A percentile compares a stretch with the other conserved stretches of the same genome.
Evolutionary conservation across 2,329 filamentous ascomycete genomes (phyloP).

Genomic region (Neonectria magnoliae): DNA sequence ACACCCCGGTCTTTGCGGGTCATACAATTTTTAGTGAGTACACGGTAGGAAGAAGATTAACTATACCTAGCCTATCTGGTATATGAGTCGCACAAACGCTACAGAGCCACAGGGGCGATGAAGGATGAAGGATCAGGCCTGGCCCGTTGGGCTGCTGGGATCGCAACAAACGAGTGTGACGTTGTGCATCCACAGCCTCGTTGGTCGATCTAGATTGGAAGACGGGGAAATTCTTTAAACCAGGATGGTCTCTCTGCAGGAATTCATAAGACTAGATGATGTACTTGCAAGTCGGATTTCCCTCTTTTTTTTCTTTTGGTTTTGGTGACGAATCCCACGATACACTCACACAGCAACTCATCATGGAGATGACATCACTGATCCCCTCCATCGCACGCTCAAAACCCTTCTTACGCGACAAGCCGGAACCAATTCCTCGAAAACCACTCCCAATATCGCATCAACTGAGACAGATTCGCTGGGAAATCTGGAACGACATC

Average conservation of each 20-base stretch:
- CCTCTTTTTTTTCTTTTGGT: no score
- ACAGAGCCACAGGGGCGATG: not conserved
- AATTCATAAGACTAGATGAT: not conserved
- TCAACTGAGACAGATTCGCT: not conserved
- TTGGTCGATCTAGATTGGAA: not conserved
- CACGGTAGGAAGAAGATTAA: no score
- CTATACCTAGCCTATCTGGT: not conserved
- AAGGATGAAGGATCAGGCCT: not conserved
- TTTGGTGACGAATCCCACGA: no score
- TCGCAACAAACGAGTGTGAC: not conserved
- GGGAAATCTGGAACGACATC: not conserved
- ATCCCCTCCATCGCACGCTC: not conserved
- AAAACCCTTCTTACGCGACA: not conserved
- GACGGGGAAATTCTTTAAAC: not conserved
- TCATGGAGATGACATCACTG: not conserved
- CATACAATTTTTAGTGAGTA: no score
- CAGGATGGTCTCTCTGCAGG: not conserved
- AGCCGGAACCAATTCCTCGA: not conserved
- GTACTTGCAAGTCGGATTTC: not conserved
- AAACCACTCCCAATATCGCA: not conserved
- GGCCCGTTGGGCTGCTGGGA: not conserved
- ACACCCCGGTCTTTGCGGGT: no score
- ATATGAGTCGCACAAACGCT: not conserved
- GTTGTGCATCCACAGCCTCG: not conserved
- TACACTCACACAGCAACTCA: not conserved